Base-by-base conservation (phyloP, 805 yeast species). In the Sugiyamaella marilandica region DNA sequence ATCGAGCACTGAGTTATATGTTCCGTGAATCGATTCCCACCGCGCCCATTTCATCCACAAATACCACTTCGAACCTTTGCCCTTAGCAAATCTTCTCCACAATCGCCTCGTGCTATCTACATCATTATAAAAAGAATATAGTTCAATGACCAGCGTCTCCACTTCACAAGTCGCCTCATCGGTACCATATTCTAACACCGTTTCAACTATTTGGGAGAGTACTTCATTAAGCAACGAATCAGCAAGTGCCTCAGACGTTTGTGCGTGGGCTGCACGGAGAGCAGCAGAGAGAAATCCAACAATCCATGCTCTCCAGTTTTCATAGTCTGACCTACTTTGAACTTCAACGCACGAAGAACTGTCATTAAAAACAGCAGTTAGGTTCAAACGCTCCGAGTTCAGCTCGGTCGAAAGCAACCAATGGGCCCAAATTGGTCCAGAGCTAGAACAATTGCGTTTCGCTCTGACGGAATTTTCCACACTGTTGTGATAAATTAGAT, bases 11-110 rank as follows among this genome's bases (percentile, higher is more conserved):
- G 59, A 47, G 0, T 58, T 53, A 31, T 52, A 32, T 13, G 65
- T 63, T 7, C 69, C 70, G 44, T 65, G 54, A 14, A 65, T 55
- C 37, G 58, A 64, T 55, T 74, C 80, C 65, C 77, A 76, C 3
- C 70, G 65, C 45, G 67, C 63, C 4, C 74, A 72, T 46, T 65
- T 68, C 1, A 79, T 49, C 85, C 85, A 82, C 8, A 74, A 66
- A 31, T 75, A 80, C 29, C 72, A 64, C 58, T 79, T 77, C 2
- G 58, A 49, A 0, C 61, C 50, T 49, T 66, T 73, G 1, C 54
- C 58, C 2, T 57, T 50, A 0, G 74, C 51, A 31, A 75, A 49
- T 19, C 41, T 41, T 2, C 60, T 50, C 47, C 71, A 56, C 4
- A 63, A 39, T 2, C 50, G 47, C 21, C 68, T 52, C 0, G 76